phyloP scores from a whole-genome alignment of 768 basidiomycete genomes.

The Amanita molliuscula region DNA sequence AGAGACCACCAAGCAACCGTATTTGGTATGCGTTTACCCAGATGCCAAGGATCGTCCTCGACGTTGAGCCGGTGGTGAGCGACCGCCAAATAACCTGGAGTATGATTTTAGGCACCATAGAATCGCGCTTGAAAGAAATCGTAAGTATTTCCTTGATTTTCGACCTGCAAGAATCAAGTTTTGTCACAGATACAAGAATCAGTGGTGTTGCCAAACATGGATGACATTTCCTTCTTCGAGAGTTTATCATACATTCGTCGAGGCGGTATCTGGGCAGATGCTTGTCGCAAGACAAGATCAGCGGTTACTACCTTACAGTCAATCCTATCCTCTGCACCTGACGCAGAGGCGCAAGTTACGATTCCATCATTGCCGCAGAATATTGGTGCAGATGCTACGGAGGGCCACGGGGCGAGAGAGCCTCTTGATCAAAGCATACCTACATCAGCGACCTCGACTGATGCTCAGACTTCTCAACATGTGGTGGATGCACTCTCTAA shows the following conservation, averaged over 20 bases:
- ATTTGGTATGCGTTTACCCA: slow-evolving; percentile 96
- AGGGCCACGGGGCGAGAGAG: background rate
- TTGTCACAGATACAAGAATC: slow-evolving; percentile 75
- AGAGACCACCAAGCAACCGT: slow-evolving; percentile 90
- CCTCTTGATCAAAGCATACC: background rate
- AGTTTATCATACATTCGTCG: slow-evolving; percentile 52
- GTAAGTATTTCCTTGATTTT: slow-evolving; percentile 32
- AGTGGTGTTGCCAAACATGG: slow-evolving; percentile 95
- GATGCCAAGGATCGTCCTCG: slow-evolving; percentile 77
- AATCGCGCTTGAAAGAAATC: slow-evolving; percentile 79
- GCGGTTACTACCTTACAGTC: background rate
- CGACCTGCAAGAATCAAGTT: slow-evolving; percentile 2
- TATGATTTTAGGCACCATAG: slow-evolving; percentile 85
- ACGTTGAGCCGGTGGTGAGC: slow-evolving; percentile 90
- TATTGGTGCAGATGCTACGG: background rate
- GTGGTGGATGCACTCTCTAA: background rate
- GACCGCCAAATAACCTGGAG: slow-evolving; percentile 91
- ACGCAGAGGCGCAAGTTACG: background rate
- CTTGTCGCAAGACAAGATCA: slow-evolving; percentile 32
- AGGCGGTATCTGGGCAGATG: slow-evolving; percentile 87
- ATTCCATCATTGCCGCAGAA: background rate
- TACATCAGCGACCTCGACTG: background rate
- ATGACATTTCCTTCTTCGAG: slow-evolving; percentile 95
- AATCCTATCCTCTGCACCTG: background rate
- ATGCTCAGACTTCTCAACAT: background rate